Evolutionary conservation across 495 filamentous ascomycete species (phyloP).

Genomic region (Tuber microsphaerosporum): DNA sequence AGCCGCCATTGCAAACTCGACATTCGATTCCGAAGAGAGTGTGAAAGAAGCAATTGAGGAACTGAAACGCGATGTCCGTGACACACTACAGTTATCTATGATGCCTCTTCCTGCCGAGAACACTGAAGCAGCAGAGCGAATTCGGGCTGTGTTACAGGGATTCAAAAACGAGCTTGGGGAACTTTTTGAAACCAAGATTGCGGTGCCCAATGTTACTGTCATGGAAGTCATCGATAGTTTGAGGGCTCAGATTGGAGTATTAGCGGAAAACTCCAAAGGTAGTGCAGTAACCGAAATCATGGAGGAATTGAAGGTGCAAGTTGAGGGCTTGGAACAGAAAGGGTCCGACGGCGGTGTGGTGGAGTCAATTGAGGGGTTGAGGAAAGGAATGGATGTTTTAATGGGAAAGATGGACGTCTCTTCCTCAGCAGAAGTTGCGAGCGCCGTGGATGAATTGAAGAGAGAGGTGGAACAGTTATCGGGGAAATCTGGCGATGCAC

Average conservation of each 20-base stretch:
- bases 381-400: slow-evolving; percentile 42
- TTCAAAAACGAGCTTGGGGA: slow-evolving; percentile 25
- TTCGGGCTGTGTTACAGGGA: slow-evolving; percentile 27
- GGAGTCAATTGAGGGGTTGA: slow-evolving; percentile 20
- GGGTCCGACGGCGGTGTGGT: slow-evolving; percentile 15
- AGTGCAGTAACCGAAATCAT: slow-evolving; percentile 53
- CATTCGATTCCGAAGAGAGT: slow-evolving; percentile 39
- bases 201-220: slow-evolving; percentile 13
- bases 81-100: slow-evolving; percentile 40
- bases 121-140: slow-evolving; percentile 30
- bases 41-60: slow-evolving; percentile 40
- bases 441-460: slow-evolving; percentile 46
- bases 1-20: slow-evolving; percentile 40
- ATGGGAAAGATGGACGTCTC: slow-evolving; percentile 49
- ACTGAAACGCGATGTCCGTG: slow-evolving; percentile 39
- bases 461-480: slow-evolving; percentile 40
- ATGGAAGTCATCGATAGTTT: slow-evolving; percentile 22
- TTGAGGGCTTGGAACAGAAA: slow-evolving; percentile 22
- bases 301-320: slow-evolving; percentile 38
- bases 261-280: slow-evolving; percentile 46
- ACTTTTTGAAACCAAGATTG: slow-evolving; percentile 4
- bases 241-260: slow-evolving; percentile 26
- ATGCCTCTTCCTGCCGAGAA: slow-evolving; percentile 32
- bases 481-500: slow-evolving; percentile 14
- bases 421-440: slow-evolving; percentile 47